phyloP scores from a whole-genome alignment of 106 monocot genomes.

The Acorus calamus region DNA sequence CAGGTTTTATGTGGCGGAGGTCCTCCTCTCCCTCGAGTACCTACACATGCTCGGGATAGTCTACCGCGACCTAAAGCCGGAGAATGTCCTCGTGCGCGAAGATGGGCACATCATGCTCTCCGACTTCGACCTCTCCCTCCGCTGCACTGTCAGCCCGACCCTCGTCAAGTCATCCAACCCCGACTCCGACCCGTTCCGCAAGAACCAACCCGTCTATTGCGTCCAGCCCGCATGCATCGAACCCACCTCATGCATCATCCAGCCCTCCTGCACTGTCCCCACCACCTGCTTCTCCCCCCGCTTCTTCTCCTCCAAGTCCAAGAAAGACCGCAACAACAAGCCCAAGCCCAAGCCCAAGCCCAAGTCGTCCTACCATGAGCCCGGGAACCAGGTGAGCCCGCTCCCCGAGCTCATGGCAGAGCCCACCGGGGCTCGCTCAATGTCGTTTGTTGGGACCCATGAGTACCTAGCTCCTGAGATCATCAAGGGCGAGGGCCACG shows the following conservation, averaged over 20 bases:
- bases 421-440: constrained; percentile 27
- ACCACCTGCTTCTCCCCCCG: constrained; percentile 22
- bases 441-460: constrained; percentile 33
- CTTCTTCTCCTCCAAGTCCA: constrained; percentile 18
- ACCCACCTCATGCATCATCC: constrained; percentile 7
- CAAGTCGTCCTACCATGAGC: not conserved
- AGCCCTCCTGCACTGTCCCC: constrained; percentile 20
- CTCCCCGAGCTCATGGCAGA: constrained; percentile 25
- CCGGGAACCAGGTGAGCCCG: constrained; percentile 9
- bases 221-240: constrained; percentile 8
- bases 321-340: constrained; percentile 9
- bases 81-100: constrained; percentile 28
- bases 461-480: constrained; percentile 34
- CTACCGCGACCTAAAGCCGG: constrained; percentile 30
- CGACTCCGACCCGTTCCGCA: constrained; percentile 1
- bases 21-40: constrained; percentile 25
- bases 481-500: constrained; percentile 33
- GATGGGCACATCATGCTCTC: constrained; percentile 15
- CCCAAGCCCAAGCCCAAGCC: not conserved
- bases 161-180: constrained; percentile 21
- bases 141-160: constrained; percentile 26
- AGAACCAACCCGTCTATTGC: constrained; percentile 6
- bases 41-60: constrained; percentile 30
- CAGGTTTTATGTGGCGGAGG: constrained; percentile 32
- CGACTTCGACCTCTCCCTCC: constrained; percentile 12